Conservation (phyloP, 495 filamentous ascomycete species). For the Penicilliopsis zonata region DNA sequence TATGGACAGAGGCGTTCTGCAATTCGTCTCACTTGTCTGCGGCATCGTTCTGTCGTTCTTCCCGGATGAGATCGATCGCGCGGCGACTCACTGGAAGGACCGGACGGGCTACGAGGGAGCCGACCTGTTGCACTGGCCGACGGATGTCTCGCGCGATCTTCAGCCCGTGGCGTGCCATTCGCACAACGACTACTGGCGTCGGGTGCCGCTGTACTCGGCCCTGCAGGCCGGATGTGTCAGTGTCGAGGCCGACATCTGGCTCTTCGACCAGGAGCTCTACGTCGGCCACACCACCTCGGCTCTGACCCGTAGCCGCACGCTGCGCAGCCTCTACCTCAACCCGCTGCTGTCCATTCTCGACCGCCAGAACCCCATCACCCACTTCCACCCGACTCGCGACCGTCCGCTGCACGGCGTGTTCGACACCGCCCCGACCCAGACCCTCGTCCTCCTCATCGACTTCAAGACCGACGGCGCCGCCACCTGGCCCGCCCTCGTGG, state of each 20-base stretch:
- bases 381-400: constrained; percentile 14
- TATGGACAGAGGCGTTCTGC: constrained; percentile 31
- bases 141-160: constrained; percentile 63
- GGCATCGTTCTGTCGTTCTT: constrained; percentile 41
- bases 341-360: constrained; percentile 41
- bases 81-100: constrained; percentile 34
- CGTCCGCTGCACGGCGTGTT: constrained; percentile 25
- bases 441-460: constrained; percentile 58
- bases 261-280: constrained; percentile 54
- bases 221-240: constrained; percentile 52
- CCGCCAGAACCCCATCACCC: constrained; percentile 30
- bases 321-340: constrained; percentile 43
- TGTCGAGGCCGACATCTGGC: constrained; percentile 85
- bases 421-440: constrained; percentile 42
- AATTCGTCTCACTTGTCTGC: constrained; percentile 38
- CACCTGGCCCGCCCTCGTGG: constrained; percentile 40
- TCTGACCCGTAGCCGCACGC: constrained; percentile 35
- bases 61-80: constrained; percentile 42
- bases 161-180: constrained; percentile 56
- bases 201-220: constrained; percentile 56
- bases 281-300: constrained; percentile 41
- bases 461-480: constrained; percentile 45
- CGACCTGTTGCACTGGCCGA: constrained; percentile 52
- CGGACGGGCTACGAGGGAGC: constrained; percentile 33
- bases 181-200: constrained; percentile 86